These are phyloP conservation scores for Hyphopichia fennica DNA, from an alignment of 1,139 yeast species.

Conservation along the genomic window DNA sequence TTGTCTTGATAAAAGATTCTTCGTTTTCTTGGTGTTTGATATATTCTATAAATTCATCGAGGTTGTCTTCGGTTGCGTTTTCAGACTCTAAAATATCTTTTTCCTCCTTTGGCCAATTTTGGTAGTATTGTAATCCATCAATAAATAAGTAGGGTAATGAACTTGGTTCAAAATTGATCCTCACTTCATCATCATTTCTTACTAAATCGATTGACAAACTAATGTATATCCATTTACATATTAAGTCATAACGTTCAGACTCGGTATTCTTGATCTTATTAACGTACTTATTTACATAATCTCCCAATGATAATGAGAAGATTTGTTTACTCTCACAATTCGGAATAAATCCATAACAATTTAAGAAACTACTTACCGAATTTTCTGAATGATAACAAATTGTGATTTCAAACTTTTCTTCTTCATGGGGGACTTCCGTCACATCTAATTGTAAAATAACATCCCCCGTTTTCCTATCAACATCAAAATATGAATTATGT, in stretches of 20 bases:
- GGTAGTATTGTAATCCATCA: neutral
- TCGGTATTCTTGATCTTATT: neutral
- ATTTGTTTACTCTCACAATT: neutral
- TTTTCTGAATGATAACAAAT: slow-evolving; percentile 52
- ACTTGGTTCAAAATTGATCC: neutral
- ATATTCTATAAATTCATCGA: neutral
- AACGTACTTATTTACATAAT: neutral
- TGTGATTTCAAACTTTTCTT: slow-evolving; percentile 26
- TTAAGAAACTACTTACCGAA: slow-evolving; percentile 46
- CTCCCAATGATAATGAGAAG: neutral
- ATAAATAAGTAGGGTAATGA: neutral
- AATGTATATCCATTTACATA: neutral
- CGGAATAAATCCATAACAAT: slow-evolving; percentile 63
- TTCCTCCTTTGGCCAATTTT: neutral
- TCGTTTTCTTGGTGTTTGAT: neutral
- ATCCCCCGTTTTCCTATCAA: slow-evolving; percentile 49
- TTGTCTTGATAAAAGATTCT: neutral
- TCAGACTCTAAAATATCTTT: neutral
- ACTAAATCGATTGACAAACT: neutral
- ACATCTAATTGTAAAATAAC: slow-evolving; percentile 31
- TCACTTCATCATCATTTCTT: neutral
- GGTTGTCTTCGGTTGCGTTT: neutral
- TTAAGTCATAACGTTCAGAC: neutral
- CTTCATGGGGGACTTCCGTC: slow-evolving; percentile 15
- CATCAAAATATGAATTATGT: slow-evolving; percentile 60